These are phyloP conservation scores for Fraxinus xanthoxyloides DNA, from an alignment of 305 asterid genomes.

Conservation along the genomic window DNA sequence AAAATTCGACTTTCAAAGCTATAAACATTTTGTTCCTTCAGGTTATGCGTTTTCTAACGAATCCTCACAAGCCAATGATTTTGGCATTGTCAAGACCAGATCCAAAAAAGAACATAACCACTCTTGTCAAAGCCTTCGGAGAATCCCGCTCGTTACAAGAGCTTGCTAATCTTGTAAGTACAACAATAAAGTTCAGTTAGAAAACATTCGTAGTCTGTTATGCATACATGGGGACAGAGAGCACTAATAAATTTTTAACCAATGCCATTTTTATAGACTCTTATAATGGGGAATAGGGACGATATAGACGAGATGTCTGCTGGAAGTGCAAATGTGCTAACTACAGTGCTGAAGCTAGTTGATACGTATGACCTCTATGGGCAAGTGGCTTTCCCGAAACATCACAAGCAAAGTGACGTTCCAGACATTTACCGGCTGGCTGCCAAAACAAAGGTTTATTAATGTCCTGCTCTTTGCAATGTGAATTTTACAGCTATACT, in stretches of 20 bases:
- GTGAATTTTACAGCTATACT: background rate
- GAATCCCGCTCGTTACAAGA: slow-evolving; percentile 82
- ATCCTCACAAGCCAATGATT: slow-evolving; percentile 97
- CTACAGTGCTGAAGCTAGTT: slow-evolving; percentile 66
- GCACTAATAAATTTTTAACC: background rate
- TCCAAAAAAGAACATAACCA: slow-evolving; percentile 81
- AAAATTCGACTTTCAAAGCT: background rate
- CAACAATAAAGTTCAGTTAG: background rate
- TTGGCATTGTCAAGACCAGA: slow-evolving; percentile 89
- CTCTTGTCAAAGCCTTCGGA: slow-evolving; percentile 87
- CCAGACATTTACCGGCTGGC: slow-evolving; percentile 90
- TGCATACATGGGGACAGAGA: background rate
- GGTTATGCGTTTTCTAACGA: slow-evolving; percentile 82
- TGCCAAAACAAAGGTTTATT: slow-evolving; percentile 71
- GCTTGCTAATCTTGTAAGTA: slow-evolving; percentile 86
- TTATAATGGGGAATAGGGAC: slow-evolving; percentile 89
- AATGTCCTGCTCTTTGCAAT: slow-evolving; percentile 1
- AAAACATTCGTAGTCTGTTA: background rate
- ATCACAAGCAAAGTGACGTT: slow-evolving; percentile 82
- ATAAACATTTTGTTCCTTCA: slow-evolving; percentile 16
- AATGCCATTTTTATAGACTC: slow-evolving; percentile 47
- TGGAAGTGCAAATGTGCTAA: slow-evolving; percentile 67
- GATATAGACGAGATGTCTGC: slow-evolving; percentile 81
- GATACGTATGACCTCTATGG: slow-evolving; percentile 88
- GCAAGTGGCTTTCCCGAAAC: slow-evolving; percentile 90